Percentiles rank a stretch among this genome's conserved stretches.
Evolutionary conservation across 371 early-diverging fungal genomes (phyloP).

Genomic region (Smittium culicis): DNA sequence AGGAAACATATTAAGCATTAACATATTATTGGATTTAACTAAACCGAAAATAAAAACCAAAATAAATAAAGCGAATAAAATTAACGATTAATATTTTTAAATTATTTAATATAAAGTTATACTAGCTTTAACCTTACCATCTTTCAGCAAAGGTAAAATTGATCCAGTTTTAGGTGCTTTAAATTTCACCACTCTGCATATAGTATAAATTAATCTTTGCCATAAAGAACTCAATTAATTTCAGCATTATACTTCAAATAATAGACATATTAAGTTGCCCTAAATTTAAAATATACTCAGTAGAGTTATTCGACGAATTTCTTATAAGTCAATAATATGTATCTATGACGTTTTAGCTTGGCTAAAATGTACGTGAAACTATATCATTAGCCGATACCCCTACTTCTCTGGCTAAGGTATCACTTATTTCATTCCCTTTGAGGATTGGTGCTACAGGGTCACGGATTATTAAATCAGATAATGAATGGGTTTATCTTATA

Average conservation of each 20-base stretch:
- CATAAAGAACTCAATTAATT: background rate
- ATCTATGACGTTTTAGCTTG: background rate
- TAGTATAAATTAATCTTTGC: background rate
- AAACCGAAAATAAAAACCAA: background rate
- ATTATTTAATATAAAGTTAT: background rate
- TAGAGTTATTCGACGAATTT: background rate
- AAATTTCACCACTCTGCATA: background rate
- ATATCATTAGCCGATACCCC: background rate
- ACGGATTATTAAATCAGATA: background rate
- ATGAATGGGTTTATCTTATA: background rate
- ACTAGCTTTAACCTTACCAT: background rate
- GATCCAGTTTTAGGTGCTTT: background rate
- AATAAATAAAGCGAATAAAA: background rate
- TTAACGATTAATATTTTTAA: background rate
- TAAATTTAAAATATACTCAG: background rate
- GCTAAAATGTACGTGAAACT: background rate
- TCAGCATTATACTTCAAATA: background rate
- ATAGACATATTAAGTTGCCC: background rate
- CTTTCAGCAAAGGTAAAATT: background rate
- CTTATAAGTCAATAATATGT: background rate
- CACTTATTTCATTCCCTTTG: background rate
- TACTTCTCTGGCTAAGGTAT: background rate
- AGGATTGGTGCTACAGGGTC: background rate
- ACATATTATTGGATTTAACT: background rate
- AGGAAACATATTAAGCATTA: background rate